These are phyloP conservation scores for Diplodia intermedia DNA, from an alignment of 2,329 filamentous ascomycete species.

Conservation along the genomic window DNA sequence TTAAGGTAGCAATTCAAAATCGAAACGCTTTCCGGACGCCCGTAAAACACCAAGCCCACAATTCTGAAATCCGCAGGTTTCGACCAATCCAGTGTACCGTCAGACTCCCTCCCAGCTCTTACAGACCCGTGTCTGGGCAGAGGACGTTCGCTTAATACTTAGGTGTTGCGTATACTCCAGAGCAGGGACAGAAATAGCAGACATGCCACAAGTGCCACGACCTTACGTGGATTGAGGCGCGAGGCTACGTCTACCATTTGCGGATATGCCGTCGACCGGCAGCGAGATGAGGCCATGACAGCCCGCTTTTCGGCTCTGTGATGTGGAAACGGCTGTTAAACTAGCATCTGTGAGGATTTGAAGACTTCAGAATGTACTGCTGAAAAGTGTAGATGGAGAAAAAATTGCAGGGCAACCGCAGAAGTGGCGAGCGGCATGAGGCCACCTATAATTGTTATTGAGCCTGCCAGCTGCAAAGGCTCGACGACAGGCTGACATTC, in stretches of 20 bases:
- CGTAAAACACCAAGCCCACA: slow-evolving; percentile 50
- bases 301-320: too few relatives aligned
- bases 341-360: too few relatives aligned
- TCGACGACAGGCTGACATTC: too few relatives aligned
- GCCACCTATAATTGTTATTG: too few relatives aligned
- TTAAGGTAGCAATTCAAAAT: slow-evolving; percentile 53
- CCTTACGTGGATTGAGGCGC: slow-evolving; percentile 8
- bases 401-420: too few relatives aligned
- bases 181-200: slow-evolving; percentile 21
- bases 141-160: neutral
- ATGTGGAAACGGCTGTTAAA: too few relatives aligned
- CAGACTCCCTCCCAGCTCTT: slow-evolving; percentile 46
- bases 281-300: neutral
- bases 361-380: too few relatives aligned
- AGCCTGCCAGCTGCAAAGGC: too few relatives aligned
- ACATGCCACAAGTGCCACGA: neutral
- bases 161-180: slow-evolving; percentile 2
- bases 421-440: too few relatives aligned
- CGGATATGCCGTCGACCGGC: too few relatives aligned
- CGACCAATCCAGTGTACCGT: slow-evolving; percentile 36
- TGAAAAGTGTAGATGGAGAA: too few relatives aligned
- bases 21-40: slow-evolving; percentile 43
- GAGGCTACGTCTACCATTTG: neutral
- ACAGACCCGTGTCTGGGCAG: slow-evolving; percentile 50
- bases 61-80: slow-evolving; percentile 49